Base-by-base conservation (phyloP, 495 filamentous ascomycete genomes). In the Cercophora scortea region DNA sequence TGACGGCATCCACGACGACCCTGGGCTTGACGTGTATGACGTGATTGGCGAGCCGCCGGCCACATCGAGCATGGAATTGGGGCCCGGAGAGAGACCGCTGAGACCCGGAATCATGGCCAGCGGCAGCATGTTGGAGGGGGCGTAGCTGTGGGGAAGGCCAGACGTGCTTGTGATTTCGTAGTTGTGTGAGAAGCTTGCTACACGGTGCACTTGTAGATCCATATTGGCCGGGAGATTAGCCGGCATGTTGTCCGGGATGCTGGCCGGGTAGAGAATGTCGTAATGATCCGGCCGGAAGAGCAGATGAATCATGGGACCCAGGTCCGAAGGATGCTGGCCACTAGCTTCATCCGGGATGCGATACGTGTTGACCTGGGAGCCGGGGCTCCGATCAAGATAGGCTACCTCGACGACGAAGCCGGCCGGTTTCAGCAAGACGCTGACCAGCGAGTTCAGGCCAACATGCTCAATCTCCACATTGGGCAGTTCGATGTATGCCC, bases 381-480 rank as follows among this genome's bases (percentile, higher is more conserved):
- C 91, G 53, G 82, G 74, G 58, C 88, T 95, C 51, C 93, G 81
- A 68, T 98, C 93, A 17, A 98, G 79, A 60, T 96, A 96, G 8
- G 92, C 80, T 42, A 97, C 83, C 61, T 96, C 88, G 9, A 96
- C 80, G 9, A 84, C 81, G 55, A 96, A 81, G 12, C 83, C 85
- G 40, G 85, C 85, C 32, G 88, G 84, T 61, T 86, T 86, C 47
- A 96, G 80, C 2, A 97, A 75, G 12, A 90, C 80, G 55, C 93
- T 86, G 54, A 87, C 77, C 49, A 96, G 71, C 33, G 86, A 79
- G 53, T 80, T 82, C 17, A 97, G 75, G 11, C 89, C 88, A 15
- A 95, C 69, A 65, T 96, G 84, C 39, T 98, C 93, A 52, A 98
- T 93, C 71, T 98, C 93, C 32, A 82, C 78, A 54, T 82, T 74